A percentile compares a stretch with the other conserved stretches of the same genome.
Conservation (phyloP, 2,329 filamentous ascomycete species). For the Ophioceras dolichostomum region DNA sequence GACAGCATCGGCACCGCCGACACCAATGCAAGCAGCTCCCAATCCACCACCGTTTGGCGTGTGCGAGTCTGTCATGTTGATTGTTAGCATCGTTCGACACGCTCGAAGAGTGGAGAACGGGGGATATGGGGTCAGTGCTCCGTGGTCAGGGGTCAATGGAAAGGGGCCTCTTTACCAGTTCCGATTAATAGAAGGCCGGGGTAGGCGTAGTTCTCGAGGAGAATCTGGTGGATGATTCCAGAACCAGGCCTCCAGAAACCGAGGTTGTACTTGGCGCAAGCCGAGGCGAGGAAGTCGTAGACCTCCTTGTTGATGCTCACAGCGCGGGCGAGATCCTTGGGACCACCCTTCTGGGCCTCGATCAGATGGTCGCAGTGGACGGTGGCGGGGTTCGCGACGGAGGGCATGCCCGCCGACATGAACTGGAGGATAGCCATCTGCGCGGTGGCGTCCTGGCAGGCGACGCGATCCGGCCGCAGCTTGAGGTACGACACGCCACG, state of each 20-base stretch:
- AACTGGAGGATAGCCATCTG: conserved; percentile 99
- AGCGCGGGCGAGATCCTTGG: conserved; percentile 86
- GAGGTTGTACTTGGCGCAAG: conserved; percentile 99
- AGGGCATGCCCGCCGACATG: conserved; percentile 96
- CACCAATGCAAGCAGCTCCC: conserved; percentile 88
- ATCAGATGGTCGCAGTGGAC: conserved; percentile 99
- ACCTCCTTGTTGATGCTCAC: conserved; percentile 92
- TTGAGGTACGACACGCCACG: conserved; percentile 93
- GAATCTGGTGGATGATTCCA: conserved; percentile 98
- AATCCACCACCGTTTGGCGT: conserved; percentile 96
- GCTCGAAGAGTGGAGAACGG: no score
- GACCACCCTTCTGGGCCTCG: conserved; percentile 87
- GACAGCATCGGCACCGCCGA: conserved; percentile 95
- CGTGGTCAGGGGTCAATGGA: no score
- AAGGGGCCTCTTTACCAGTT: no score
- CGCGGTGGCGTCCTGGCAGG: conserved; percentile 97
- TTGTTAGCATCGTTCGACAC: no score
- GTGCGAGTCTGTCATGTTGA: conserved; percentile 93
- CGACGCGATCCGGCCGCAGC: conserved; percentile 92
- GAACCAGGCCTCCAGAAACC: conserved; percentile 99
- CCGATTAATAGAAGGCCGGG: conserved; percentile 95
- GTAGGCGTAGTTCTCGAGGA: conserved; percentile 98
- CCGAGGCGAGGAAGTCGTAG: conserved; percentile 88
- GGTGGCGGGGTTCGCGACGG: conserved; percentile 85
- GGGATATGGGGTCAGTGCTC: no score